A percentile compares a stretch with the other conserved stretches of the same genome.
Conservation (phyloP, 305 asterid genomes). For the Stenogyne calaminthoides region DNA sequence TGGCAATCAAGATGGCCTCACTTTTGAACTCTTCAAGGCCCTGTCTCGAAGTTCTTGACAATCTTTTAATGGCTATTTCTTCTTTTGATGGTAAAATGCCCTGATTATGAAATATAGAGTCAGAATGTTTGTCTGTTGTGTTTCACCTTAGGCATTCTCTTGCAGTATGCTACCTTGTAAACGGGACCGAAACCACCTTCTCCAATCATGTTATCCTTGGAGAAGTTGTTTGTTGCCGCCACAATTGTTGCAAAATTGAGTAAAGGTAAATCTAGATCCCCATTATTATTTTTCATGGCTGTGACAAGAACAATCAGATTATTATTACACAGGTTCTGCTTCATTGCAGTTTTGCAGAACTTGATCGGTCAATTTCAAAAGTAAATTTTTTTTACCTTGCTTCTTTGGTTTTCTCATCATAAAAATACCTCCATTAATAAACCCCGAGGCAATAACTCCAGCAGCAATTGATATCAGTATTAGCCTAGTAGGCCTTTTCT, state of each 20-base stretch:
- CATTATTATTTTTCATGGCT: neutral
- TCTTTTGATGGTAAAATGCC: neutral
- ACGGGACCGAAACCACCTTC: neutral
- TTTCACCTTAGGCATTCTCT: neutral
- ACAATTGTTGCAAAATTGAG: neutral
- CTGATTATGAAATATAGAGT: neutral
- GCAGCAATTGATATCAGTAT: constrained; percentile 22
- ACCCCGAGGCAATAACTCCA: too few relatives aligned
- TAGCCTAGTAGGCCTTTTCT: neutral
- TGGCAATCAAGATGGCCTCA: constrained; percentile 53
- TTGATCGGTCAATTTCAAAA: neutral
- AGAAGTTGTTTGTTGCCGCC: neutral
- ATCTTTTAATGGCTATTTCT: constrained; percentile 23
- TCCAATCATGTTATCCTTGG: neutral
- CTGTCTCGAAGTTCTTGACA: constrained; percentile 36
- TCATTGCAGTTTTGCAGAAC: neutral
- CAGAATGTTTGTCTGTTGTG: neutral
- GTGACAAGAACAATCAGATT: neutral
- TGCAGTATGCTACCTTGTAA: neutral
- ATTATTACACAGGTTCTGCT: neutral
- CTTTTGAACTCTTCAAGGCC: constrained; percentile 63
- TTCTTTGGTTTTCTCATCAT: too few relatives aligned
- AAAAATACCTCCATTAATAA: too few relatives aligned
- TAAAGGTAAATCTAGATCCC: neutral
- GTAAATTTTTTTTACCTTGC: too few relatives aligned